Evolutionary conservation across 495 filamentous ascomycete genomes (phyloP), one percentile per base, ranked within the genome.

Genomic region (Lasiosphaeris hirsuta): DNA sequence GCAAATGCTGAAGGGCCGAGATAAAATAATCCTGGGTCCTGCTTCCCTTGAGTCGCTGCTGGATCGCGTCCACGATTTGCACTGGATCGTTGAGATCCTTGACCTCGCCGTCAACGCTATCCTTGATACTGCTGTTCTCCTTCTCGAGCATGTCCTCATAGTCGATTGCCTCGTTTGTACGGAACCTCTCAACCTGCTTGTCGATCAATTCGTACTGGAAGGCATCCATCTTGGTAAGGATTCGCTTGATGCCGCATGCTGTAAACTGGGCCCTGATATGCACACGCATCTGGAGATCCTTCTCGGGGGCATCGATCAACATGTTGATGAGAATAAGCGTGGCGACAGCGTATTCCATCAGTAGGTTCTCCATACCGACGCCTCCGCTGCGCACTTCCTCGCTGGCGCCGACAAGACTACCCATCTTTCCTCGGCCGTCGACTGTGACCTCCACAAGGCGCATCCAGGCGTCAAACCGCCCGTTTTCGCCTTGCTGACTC

Each of bases 121-220:
- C 92, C 70, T 90, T 90, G 70, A 93, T 89, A 67, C 89, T 94
- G 64, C 84, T 90, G 60, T 85, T 87, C 75, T 97, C 95, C 49
- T 88, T 81, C 70, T 98, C 95, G 36, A 97, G 82, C 61, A 97
- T 84, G 68, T 97, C 95, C 75, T 98, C 94, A 69, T 97, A 97
- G 74, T 98, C 94, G 65, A 97, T 95, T 36, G 90, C 92, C 67
- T 96, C 94, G 70, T 97, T 96, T 36, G 89, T 85, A 59, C 89
- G 85, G 76, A 94, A 98, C 40, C 86, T 85, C 69, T 97, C 92
- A 59, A 97, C 88, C 75, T 98, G 94, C 79, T 97, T 97, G 77
- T 98, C 92, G 60, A 98, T 96, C 56, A 95, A 82, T 61, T 98
- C 95, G 73, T 97, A 98, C 70, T 97, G 90, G 78, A 98, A 98